Conservation (phyloP, 371 early-diverging fungal genomes). For the Rhizopus arrhizus region DNA sequence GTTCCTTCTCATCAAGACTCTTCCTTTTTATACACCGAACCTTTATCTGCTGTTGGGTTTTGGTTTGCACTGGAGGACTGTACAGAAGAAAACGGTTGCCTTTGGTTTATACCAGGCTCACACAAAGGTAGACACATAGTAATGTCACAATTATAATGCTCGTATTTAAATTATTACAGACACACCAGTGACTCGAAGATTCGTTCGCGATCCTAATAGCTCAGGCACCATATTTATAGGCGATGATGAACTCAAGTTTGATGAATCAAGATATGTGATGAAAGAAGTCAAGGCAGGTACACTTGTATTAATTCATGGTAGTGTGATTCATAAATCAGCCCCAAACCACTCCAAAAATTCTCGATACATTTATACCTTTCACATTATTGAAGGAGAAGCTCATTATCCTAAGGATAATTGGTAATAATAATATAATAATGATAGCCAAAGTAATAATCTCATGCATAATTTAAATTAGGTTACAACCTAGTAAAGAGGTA, state of each 20-base stretch:
- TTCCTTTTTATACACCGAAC: constrained; percentile 88
- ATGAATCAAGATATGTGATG: constrained; percentile 43
- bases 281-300: constrained; percentile 53
- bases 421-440: constrained; percentile 26
- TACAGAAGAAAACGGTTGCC: constrained; percentile 85
- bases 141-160: neutral
- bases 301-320: constrained; percentile 89
- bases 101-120: constrained; percentile 85
- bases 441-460: neutral
- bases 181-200: constrained; percentile 71
- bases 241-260: constrained; percentile 39
- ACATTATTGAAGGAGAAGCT: constrained; percentile 80
- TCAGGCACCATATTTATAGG: constrained; percentile 63
- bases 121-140: constrained; percentile 64
- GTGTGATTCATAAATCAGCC: constrained; percentile 81
- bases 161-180: constrained; percentile 23
- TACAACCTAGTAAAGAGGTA: neutral
- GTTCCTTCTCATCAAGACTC: constrained; percentile 88
- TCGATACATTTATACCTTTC: constrained; percentile 93
- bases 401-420: constrained; percentile 73
- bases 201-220: constrained; percentile 65
- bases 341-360: constrained; percentile 78
- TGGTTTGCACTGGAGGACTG: constrained; percentile 96
- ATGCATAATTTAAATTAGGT: no score
- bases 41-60: constrained; percentile 83